Base-by-base conservation (phyloP, 2,329 filamentous ascomycete species). In the Neobulgaria alba region DNA sequence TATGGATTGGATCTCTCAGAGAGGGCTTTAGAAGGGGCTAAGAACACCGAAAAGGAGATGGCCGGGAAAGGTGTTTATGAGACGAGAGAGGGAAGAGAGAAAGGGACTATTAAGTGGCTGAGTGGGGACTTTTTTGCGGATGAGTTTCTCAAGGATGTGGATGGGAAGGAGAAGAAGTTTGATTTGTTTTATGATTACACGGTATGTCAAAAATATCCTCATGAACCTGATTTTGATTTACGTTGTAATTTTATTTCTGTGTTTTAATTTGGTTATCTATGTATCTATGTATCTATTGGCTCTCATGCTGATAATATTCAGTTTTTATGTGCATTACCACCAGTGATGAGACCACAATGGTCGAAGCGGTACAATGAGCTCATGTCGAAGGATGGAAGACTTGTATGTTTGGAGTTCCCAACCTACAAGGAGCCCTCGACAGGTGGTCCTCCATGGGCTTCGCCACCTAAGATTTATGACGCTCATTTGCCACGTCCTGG, bases 381-480 rank as follows among this genome's bases (percentile, higher is more conserved):
- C 29, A 63, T 81, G 20, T 50, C 61, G 15, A 65, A 66, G 4
- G 54, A 57, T 51, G 75, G 75, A 16, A 64, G 69, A 29, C 63
- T 82, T 18, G 57, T 81, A 38, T 80, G 77, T 62, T 71, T 94
- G 46, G 86, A 94, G 59, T 93, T 83, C 59, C 87, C 87, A 8
- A 77, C 81, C 1, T 72, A 75, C 46, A 92, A 89, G 59, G 69
- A 76, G 31, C 71, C 80, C 8, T 67, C 67, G 9, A 68, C 72
- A 8, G 70, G 70, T 8, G 86, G 87, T 0, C 86, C 87, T 10
- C 86, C 87, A 2, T 89, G 76, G 70, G 77, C 79, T 5, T 63
- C 85, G 30, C 73, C 76, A 10, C 72, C 82, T 1, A 72, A 77
- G 45, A 73, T 84, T 19, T 92, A 93, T 60, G 65, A 78, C 53